Conservation (phyloP, 106 monocot genomes). For the Dioscorea zingiberensis region DNA sequence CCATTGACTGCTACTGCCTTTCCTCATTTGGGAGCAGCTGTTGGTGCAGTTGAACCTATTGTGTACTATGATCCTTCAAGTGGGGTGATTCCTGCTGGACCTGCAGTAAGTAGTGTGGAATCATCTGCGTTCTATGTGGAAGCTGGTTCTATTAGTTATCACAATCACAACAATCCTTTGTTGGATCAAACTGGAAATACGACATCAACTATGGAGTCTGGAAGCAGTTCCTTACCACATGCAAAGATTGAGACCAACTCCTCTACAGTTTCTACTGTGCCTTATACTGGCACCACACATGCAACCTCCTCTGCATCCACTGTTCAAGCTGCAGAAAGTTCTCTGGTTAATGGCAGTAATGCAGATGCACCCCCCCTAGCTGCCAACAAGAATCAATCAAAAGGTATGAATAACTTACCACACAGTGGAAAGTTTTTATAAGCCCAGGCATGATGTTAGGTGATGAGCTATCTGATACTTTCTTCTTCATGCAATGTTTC, state of each 20-base stretch:
- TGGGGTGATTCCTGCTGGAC: conserved; percentile 19
- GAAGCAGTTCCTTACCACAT: conserved; percentile 11
- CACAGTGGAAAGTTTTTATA: background rate
- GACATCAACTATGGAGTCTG: conserved; percentile 5
- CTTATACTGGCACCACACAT: background rate
- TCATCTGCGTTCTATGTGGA: conserved; percentile 34
- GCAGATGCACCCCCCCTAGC: conserved; percentile 14
- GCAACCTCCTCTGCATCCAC: conserved; percentile 4
- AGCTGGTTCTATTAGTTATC: conserved; percentile 29
- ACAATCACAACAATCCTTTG: conserved; percentile 2
- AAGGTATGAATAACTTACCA: conserved; percentile 32
- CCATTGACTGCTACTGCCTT: conserved; percentile 24
- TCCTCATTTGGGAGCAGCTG: conserved; percentile 19
- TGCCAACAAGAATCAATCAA: conserved; percentile 38
- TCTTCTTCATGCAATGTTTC: background rate
- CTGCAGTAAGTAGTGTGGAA: conserved; percentile 18
- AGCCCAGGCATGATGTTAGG: too few species aligned
- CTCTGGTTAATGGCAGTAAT: conserved; percentile 18
- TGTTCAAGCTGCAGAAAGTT: conserved; percentile 10
- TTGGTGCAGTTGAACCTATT: conserved; percentile 18
- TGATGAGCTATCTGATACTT: too few species aligned
- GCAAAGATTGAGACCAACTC: conserved; percentile 12
- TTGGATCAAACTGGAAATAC: conserved; percentile 13
- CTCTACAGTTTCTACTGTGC: conserved; percentile 4
- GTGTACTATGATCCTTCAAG: conserved; percentile 39